Evolutionary conservation across 2,329 filamentous ascomycete genomes (phyloP).

Genomic region (Pseudogymnoascus sp.): DNA sequence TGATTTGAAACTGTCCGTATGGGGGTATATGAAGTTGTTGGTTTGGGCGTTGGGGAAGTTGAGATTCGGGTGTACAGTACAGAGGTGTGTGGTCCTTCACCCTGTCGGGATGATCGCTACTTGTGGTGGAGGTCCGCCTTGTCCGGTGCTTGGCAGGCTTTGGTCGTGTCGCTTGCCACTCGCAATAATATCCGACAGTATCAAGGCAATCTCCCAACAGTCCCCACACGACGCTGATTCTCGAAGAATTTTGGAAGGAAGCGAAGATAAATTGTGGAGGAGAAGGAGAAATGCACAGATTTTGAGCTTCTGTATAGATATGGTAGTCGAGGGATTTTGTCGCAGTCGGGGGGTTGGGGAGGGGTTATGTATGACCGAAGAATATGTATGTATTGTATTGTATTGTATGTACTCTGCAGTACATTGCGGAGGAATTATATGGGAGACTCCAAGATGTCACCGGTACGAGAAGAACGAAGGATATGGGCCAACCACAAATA

Average conservation of each 20-base stretch:
- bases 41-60: not conserved
- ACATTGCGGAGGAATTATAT: not conserved
- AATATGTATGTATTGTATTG: not conserved
- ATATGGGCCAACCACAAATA: conserved; percentile 2
- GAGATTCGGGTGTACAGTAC: not conserved
- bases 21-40: not conserved
- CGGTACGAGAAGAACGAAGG: not conserved
- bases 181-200: not conserved
- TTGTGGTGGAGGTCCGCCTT: not conserved
- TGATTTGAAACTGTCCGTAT: not conserved
- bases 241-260: conserved; percentile 1
- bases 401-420: not conserved
- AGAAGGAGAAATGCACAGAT: not conserved
- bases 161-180: not conserved
- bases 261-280: not conserved
- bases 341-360: not conserved
- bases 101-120: not conserved
- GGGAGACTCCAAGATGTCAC: not conserved
- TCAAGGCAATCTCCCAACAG: not conserved
- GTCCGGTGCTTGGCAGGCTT: not conserved
- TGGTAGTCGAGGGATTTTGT: not conserved
- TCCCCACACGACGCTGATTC: not conserved
- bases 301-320: not conserved
- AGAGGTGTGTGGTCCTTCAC: not conserved
- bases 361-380: not conserved